phyloP scores from a whole-genome alignment of 2,329 filamentous ascomycete genomes.

The Botrytis tulipae region DNA sequence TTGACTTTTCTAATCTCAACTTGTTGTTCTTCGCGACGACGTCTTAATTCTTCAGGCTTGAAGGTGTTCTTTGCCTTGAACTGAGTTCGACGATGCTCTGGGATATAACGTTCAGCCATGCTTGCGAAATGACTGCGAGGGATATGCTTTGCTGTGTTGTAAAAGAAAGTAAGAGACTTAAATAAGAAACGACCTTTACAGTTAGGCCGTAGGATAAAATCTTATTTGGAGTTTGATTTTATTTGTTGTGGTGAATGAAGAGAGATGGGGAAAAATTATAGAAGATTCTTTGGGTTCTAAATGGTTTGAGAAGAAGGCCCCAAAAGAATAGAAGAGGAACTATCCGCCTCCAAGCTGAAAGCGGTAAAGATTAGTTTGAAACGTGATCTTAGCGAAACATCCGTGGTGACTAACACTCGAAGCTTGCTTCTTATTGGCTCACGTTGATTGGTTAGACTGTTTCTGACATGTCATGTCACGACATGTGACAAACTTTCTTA shows the following conservation, averaged over 20 bases:
- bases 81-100: conserved; percentile 97
- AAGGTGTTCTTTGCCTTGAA: conserved; percentile 99
- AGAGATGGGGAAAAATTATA: conserved; percentile 20
- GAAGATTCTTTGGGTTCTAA: conserved; percentile 19
- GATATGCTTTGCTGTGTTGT: conserved; percentile 18
- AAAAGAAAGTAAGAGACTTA: conserved; percentile 9
- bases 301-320: conserved; percentile 16
- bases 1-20: conserved; percentile 99
- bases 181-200: conserved; percentile 9
- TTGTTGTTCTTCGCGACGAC: conserved; percentile 97
- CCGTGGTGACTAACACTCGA: not conserved
- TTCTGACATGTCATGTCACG: not conserved
- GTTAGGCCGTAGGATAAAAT: conserved; percentile 25
- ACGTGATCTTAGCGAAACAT: conserved; percentile 15
- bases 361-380: not conserved
- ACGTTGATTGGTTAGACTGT: not conserved
- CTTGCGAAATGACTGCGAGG: conserved; percentile 29
- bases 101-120: conserved; percentile 99
- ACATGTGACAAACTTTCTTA: not conserved
- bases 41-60: conserved; percentile 97
- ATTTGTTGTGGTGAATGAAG: conserved; percentile 11
- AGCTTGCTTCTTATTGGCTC: not conserved
- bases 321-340: conserved; percentile 17
- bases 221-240: conserved; percentile 1
- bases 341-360: conserved; percentile 13